Base-by-base conservation (phyloP, 139 green algal species). In the Chlorella sp. region DNA sequence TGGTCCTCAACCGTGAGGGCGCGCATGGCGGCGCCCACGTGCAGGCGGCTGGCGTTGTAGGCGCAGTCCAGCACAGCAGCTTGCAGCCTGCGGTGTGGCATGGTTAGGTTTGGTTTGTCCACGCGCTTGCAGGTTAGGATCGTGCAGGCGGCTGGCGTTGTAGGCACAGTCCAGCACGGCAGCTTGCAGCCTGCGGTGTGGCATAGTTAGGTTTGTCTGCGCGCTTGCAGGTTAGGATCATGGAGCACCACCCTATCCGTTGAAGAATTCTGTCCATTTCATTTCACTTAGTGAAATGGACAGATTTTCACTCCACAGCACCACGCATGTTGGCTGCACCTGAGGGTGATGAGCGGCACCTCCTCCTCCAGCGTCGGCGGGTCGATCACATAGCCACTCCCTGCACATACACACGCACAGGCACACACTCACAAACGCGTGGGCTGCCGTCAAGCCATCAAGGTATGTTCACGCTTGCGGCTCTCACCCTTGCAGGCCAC, bases 1-100 rank as follows among this genome's bases (percentile, higher is more conserved):
- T 88, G 42, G 64, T 97, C 91, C 10, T 92, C 81, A 17, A 96
- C 34, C 0, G 61, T 74, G 6, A 87, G 65, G 14, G 51, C 49
- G 20, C 76, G 60, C 74, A 82, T 84, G n/a, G 68, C 68, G 20
- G 66, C 74, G 1, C 62, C 73, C 24, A 81, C 74, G 5, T 71
- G 35, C 49, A 86, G 49, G 2, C 78, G 70, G 27, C 85, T 81
- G 1, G 72, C 66, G 63, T 76, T 75, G 65, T 86, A 75, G 5
- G 31, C 50, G 27, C 83, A 33, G 1, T 62, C 61, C 34, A 86
- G 35, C 2, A 31, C 49, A n/a, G 67, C 83, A 1, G 69, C 66
- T 36, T 51, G 75, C 77, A 35, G 83, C 74, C 6, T 88, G 29
- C 51, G 63, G 34, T 55, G 42, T 55, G 42, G n/a, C 42, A 55